Conservation (phyloP, 768 basidiomycete species). For the Nevesoporus exiguus region DNA sequence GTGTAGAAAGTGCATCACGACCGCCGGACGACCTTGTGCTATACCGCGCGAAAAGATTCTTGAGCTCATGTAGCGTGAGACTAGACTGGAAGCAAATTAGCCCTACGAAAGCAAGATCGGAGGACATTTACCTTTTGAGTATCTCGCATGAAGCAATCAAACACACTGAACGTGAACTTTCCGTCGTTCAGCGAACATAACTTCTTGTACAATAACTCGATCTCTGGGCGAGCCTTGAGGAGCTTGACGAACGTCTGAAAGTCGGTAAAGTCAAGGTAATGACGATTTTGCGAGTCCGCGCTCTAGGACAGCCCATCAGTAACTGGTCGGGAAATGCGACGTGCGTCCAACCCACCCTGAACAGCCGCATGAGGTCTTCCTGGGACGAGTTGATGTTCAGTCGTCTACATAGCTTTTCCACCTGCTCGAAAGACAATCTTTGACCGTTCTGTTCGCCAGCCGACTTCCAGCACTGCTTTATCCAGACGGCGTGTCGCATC, state of each 20-base stretch:
- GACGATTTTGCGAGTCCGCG: constrained; percentile 54
- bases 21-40: constrained; percentile 11
- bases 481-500: constrained; percentile 68
- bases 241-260: constrained; percentile 82
- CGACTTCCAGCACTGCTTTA: constrained; percentile 78
- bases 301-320: constrained; percentile 39
- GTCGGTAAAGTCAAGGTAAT: constrained; percentile 69
- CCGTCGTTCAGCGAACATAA: constrained; percentile 34
- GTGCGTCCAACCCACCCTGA: constrained; percentile 42
- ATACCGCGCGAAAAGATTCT: constrained; percentile 37
- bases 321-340: background rate
- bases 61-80: constrained; percentile 33
- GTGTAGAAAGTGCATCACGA: background rate
- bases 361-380: constrained; percentile 53
- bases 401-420: constrained; percentile 65
- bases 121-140: constrained; percentile 45
- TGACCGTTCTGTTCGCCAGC: constrained; percentile 62
- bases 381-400: constrained; percentile 60
- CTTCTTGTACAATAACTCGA: constrained; percentile 60
- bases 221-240: constrained; percentile 81
- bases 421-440: constrained; percentile 64
- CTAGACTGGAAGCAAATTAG: constrained; percentile 32
- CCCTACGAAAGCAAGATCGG: background rate
- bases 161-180: constrained; percentile 36
- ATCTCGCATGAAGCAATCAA: constrained; percentile 49